A percentile compares a stretch with the other conserved stretches of the same genome.
Conservation (phyloP, 2,329 filamentous ascomycete species). For the Botrytis byssoidea region DNA sequence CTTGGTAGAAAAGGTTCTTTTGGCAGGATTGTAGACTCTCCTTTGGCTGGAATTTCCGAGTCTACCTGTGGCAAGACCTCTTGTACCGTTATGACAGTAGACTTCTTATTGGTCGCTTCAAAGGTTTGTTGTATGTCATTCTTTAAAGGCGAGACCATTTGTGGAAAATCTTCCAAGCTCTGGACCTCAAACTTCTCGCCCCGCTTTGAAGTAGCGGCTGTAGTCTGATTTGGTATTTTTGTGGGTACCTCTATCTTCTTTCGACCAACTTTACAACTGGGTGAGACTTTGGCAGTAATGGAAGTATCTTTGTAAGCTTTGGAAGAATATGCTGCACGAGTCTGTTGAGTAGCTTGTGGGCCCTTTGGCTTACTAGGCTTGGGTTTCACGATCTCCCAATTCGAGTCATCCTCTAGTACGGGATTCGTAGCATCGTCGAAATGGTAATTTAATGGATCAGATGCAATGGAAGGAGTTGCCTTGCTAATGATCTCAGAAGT, state of each 20-base stretch:
- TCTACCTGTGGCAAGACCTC: not conserved
- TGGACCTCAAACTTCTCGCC: not conserved
- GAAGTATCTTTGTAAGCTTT: not conserved
- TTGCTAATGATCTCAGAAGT: not conserved
- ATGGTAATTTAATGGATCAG: slow-evolving; percentile 15
- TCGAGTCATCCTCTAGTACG: not conserved
- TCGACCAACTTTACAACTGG: not conserved
- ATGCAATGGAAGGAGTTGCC: not conserved
- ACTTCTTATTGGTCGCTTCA: too few relatives aligned
- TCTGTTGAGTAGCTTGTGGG: not conserved
- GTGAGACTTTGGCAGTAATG: not conserved
- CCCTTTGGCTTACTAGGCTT: not conserved
- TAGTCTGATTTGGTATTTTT: not conserved
- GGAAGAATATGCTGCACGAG: not conserved
- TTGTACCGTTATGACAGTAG: not conserved
- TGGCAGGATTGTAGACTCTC: not conserved
- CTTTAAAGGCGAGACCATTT: not conserved
- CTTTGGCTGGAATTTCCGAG: not conserved
- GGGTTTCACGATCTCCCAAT: slow-evolving; percentile 15
- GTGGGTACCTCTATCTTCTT: not conserved
- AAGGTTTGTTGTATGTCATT: not conserved
- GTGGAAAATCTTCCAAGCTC: not conserved
- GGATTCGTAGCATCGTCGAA: not conserved
- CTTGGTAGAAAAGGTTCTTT: not conserved
- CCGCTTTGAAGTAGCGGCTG: not conserved